phyloP scores from a whole-genome alignment of 2,329 filamentous ascomycete genomes.

The Pyrenochaeta sp. region DNA sequence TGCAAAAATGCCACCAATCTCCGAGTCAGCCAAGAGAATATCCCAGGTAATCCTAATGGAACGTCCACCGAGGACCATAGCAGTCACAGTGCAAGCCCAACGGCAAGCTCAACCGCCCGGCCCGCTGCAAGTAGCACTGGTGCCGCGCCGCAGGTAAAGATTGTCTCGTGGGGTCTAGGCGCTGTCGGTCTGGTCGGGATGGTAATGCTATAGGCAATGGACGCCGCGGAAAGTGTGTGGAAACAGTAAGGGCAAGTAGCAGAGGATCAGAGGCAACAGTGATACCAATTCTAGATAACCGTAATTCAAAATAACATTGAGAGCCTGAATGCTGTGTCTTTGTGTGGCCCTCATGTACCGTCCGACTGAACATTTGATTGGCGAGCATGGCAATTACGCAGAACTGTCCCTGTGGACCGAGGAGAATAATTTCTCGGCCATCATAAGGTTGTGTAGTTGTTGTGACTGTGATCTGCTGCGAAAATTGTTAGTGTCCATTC shows the following conservation, averaged over 20 bases:
- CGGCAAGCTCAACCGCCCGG: slow-evolving; percentile 21
- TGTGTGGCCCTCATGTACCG: no score
- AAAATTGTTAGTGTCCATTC: no score
- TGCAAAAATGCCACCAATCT: slow-evolving; percentile 70
- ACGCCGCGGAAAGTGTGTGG: background rate
- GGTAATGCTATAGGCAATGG: slow-evolving; percentile 30
- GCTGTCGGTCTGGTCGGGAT: slow-evolving; percentile 45
- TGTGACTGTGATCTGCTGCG: no score
- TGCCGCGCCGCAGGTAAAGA: slow-evolving; percentile 41
- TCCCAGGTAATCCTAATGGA: slow-evolving; percentile 58
- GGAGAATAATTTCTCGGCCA: no score
- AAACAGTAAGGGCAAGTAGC: background rate
- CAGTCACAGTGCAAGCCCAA: slow-evolving; percentile 30
- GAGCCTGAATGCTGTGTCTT: no score
- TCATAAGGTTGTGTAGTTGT: no score
- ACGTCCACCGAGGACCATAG: slow-evolving; percentile 34
- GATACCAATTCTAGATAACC: background rate
- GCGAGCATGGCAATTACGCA: no score
- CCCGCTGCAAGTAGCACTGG: slow-evolving; percentile 23
- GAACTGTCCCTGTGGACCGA: no score
- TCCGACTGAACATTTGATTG: no score
- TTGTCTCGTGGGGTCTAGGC: slow-evolving; percentile 45
- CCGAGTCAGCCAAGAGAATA: slow-evolving; percentile 50
- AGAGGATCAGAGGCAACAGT: background rate
- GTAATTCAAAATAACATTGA: no score